Conservation (phyloP, 2,329 filamentous ascomycete species). For the Mariannaea elegans region DNA sequence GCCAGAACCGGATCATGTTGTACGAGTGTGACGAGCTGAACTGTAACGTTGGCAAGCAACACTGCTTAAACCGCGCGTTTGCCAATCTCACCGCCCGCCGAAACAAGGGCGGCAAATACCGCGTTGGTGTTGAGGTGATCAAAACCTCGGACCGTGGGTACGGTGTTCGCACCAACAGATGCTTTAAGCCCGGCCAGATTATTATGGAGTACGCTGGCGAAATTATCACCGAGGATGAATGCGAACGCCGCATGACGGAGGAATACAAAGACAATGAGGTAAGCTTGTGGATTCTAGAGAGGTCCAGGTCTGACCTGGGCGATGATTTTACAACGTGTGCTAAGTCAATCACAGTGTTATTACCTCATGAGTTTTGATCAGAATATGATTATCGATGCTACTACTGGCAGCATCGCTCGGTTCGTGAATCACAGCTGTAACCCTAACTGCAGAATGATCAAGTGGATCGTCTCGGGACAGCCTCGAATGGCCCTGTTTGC, state of each 20-base stretch:
- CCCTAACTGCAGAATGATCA: slow-evolving; percentile 97
- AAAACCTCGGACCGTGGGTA: slow-evolving; percentile 90
- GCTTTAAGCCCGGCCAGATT: slow-evolving; percentile 89
- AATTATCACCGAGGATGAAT: slow-evolving; percentile 95
- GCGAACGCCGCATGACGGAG: slow-evolving; percentile 91
- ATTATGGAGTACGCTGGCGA: slow-evolving; percentile 99
- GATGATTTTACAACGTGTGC: slow-evolving; percentile 1
- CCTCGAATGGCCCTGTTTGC: slow-evolving; percentile 97
- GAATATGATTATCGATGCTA: slow-evolving; percentile 98
- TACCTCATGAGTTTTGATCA: slow-evolving; percentile 99
- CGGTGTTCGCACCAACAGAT: slow-evolving; percentile 89
- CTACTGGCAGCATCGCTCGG: slow-evolving; percentile 91
- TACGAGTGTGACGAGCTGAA: slow-evolving; percentile 95
- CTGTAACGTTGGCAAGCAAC: slow-evolving; percentile 78
- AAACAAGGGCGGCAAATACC: slow-evolving; percentile 83
- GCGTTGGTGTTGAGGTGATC: slow-evolving; percentile 93
- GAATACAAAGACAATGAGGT: slow-evolving; percentile 95
- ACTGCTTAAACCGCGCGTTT: slow-evolving; percentile 89
- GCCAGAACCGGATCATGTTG: slow-evolving; percentile 95
- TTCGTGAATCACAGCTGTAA: slow-evolving; percentile 99
- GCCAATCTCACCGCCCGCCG: slow-evolving; percentile 78
- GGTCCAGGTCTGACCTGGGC: neutral
- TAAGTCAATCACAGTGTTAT: slow-evolving; percentile 73
- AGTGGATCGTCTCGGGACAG: slow-evolving; percentile 93
- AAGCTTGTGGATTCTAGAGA: slow-evolving; percentile 42